These are phyloP conservation scores for Naganishia friedmannii DNA, from an alignment of 768 basidiomycete genomes.

Conservation along the genomic window DNA sequence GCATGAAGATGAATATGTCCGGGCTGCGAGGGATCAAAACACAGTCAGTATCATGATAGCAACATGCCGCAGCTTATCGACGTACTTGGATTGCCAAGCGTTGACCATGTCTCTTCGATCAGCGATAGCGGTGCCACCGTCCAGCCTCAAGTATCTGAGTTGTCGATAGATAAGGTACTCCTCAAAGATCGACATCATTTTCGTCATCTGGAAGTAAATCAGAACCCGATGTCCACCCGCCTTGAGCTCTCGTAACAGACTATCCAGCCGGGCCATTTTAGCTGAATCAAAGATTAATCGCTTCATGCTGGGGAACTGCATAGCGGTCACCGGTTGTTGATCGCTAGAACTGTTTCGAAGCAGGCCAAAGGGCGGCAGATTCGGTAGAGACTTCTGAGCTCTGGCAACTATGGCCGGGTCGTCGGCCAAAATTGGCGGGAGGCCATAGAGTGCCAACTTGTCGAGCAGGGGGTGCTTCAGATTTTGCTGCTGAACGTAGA, in stretches of 20 bases:
- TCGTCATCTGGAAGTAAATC: constrained; percentile 99
- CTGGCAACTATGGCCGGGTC: constrained; percentile 57
- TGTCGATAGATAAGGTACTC: constrained; percentile 96
- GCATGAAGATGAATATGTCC: constrained; percentile 81
- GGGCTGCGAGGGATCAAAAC: constrained; percentile 58
- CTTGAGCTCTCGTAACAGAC: constrained; percentile 86
- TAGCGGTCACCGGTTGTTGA: constrained; percentile 74
- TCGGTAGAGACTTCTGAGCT: constrained; percentile 61
- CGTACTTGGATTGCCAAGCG: constrained; percentile 94
- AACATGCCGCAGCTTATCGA: constrained; percentile 17
- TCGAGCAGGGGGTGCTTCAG: constrained; percentile 62
- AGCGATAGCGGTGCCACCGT: constrained; percentile 89
- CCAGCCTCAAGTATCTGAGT: constrained; percentile 87
- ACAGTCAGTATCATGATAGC: constrained; percentile 2
- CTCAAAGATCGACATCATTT: constrained; percentile 99
- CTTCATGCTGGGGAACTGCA: constrained; percentile 93
- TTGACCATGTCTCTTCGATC: constrained; percentile 99
- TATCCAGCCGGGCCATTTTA: constrained; percentile 86
- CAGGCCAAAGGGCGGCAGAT: constrained; percentile 66
- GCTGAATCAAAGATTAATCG: constrained; percentile 93
- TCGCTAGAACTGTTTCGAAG: constrained; percentile 64
- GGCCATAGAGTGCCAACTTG: constrained; percentile 78
- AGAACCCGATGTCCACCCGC: constrained; percentile 86
- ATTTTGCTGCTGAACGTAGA: constrained; percentile 53
- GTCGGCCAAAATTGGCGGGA: constrained; percentile 67